phyloP scores from a whole-genome alignment of 805 yeast genomes.

The Starmerella apicola region DNA sequence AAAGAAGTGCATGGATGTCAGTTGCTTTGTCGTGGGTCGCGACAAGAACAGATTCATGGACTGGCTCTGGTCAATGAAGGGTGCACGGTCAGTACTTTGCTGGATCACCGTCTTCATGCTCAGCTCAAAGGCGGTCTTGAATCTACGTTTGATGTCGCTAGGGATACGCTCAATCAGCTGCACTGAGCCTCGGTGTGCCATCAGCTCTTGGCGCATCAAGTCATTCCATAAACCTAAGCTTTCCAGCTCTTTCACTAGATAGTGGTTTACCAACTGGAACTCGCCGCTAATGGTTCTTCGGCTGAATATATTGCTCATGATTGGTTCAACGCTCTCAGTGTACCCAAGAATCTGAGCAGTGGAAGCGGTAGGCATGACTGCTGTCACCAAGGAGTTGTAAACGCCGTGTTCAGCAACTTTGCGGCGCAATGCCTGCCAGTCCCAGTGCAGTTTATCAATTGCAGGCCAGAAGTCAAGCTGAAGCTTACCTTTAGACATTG shows the following conservation, averaged over 20 bases:
- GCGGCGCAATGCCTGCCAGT: slow-evolving; percentile 60
- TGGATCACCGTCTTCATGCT: slow-evolving; percentile 70
- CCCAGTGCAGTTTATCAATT: slow-evolving; percentile 37
- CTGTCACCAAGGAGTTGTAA: slow-evolving; percentile 74
- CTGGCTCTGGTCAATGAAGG: slow-evolving; percentile 78
- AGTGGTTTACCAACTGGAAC: slow-evolving; percentile 76
- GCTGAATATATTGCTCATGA: slow-evolving; percentile 76
- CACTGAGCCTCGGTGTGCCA: slow-evolving; percentile 70
- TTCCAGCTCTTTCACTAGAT: slow-evolving; percentile 63
- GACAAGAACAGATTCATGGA: slow-evolving; percentile 75
- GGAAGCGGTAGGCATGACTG: slow-evolving; percentile 96
- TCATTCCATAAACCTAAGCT: slow-evolving; percentile 70
- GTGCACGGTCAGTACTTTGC: slow-evolving; percentile 65
- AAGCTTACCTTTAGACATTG: slow-evolving; percentile 65
- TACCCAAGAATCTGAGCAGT: slow-evolving; percentile 88
- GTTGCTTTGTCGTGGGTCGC: slow-evolving; percentile 82
- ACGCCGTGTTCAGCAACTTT: slow-evolving; percentile 50
- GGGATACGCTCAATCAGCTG: slow-evolving; percentile 65
- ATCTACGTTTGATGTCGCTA: slow-evolving; percentile 48
- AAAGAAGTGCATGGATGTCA: slow-evolving; percentile 93
- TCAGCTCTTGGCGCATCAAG: slow-evolving; percentile 56
- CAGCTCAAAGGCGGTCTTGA: slow-evolving; percentile 90
- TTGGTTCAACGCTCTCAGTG: slow-evolving; percentile 89
- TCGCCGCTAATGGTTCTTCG: slow-evolving; percentile 87
- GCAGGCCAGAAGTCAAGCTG: slow-evolving; percentile 76